Conservation (phyloP, 2,329 filamentous ascomycete genomes). For the Aspergillus texensis region DNA sequence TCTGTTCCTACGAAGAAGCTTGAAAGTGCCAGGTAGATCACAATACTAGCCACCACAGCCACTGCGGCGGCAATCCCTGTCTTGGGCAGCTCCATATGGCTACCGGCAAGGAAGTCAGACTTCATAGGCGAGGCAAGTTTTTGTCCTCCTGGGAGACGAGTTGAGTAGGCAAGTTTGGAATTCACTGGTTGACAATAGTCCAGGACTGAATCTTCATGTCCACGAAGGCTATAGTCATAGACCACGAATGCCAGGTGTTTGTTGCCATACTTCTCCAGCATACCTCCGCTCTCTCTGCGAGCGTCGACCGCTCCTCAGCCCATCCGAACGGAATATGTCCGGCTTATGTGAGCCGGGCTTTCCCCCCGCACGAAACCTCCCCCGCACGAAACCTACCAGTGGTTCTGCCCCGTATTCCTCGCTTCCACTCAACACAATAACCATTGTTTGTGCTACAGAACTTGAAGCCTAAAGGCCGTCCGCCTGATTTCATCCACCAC, state of each 20-base stretch:
- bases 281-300: background rate
- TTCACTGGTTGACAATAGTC: background rate
- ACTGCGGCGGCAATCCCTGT: background rate
- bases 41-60: background rate
- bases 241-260: background rate
- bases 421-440: background rate
- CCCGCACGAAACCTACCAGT: background rate
- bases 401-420: background rate
- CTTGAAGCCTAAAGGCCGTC: background rate
- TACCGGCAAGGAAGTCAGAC: background rate
- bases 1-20: background rate
- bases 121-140: background rate
- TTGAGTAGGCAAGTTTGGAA: background rate
- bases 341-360: background rate
- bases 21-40: background rate
- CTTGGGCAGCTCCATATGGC: background rate
- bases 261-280: background rate
- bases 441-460: background rate
- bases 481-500: background rate
- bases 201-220: background rate
- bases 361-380: background rate
- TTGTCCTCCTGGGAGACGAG: background rate
- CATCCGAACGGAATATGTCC: background rate
- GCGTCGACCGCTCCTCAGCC: background rate
- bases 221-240: background rate